These are phyloP conservation scores for Populus hybrid DNA, from an alignment of 441 rosid species.

Conservation along the genomic window DNA sequence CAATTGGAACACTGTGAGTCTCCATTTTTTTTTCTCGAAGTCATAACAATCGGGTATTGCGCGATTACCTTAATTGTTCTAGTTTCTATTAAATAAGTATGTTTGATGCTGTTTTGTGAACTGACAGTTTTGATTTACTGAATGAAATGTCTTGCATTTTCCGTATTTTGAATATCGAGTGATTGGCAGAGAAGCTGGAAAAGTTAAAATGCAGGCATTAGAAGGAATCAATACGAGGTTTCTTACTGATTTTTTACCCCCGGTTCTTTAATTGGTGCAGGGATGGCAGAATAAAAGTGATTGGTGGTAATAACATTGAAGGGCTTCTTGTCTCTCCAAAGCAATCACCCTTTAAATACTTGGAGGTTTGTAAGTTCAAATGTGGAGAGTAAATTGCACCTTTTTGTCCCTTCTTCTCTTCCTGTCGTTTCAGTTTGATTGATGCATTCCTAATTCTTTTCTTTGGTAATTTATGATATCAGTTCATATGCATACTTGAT, in stretches of 20 bases:
- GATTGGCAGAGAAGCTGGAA: background rate
- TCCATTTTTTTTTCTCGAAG: background rate
- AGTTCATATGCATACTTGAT: background rate
- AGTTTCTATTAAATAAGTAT: background rate
- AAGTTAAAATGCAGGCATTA: background rate
- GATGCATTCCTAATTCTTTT: background rate
- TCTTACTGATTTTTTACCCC: background rate
- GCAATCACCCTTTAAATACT: slow-evolving; percentile 46
- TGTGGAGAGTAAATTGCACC: background rate
- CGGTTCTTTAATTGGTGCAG: slow-evolving; percentile 20
- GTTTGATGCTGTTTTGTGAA: background rate
- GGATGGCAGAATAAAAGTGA: slow-evolving; percentile 66
- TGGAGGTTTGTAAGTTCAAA: slow-evolving; percentile 39
- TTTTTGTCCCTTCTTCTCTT: background rate
- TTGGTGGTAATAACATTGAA: slow-evolving; percentile 60
- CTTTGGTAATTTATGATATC: background rate
- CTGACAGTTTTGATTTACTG: background rate
- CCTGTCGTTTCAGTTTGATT: background rate
- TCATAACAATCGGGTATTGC: background rate
- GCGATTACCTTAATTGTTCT: background rate
- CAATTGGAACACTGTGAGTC: slow-evolving; percentile 58
- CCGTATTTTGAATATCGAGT: background rate
- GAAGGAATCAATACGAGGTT: background rate
- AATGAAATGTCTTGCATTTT: background rate
- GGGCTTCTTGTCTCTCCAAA: slow-evolving; percentile 54